Conservation (phyloP, 768 basidiomycete species). For the Chalciporus piperatus region DNA sequence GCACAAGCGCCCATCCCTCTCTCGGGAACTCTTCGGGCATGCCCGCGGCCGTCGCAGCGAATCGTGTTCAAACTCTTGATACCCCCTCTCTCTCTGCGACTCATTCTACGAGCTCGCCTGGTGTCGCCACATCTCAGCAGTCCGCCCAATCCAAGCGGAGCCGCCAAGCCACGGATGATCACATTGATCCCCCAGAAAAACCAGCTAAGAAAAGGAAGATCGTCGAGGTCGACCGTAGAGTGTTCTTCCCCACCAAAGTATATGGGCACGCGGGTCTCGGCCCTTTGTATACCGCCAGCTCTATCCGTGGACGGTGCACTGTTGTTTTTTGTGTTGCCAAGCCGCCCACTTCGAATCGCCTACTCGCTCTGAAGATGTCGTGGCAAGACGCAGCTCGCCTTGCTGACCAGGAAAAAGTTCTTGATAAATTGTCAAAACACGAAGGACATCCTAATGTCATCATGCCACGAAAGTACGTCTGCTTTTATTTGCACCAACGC, state of each 20-base stretch:
- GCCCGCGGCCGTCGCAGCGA: no score
- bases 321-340: constrained; percentile 5
- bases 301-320: constrained; percentile 11
- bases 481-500: not conserved
- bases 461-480: not conserved
- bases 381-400: constrained; percentile 9
- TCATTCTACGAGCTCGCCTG: no score
- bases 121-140: no score
- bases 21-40: no score
- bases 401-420: not conserved
- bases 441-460: not conserved
- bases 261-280: constrained; percentile 1
- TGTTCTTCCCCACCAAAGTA: no score
- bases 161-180: no score
- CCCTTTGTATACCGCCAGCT: constrained; percentile 6
- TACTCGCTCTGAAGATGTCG: constrained; percentile 1
- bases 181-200: no score
- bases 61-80: no score
- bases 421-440: not conserved
- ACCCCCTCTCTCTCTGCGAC: no score
- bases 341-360: not conserved
- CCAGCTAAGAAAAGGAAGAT: constrained; percentile 9
- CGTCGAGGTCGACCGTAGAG: no score
- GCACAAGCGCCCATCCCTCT: no score
- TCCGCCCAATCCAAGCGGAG: no score